phyloP scores from a whole-genome alignment of 1,284 basidiomycete species.

The Laetiporus sulphureus region DNA sequence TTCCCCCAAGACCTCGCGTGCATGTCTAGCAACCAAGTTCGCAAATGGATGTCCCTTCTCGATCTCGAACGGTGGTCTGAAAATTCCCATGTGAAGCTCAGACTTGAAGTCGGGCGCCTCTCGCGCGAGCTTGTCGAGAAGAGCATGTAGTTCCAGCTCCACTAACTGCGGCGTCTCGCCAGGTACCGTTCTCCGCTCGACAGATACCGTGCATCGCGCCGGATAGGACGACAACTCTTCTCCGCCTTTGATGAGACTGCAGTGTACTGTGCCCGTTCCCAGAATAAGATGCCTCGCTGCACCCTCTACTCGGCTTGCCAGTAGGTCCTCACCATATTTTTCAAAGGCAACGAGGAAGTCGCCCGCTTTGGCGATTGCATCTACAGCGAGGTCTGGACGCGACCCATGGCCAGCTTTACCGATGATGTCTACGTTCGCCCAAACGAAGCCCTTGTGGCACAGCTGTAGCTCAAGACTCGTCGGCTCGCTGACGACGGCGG shows the following conservation, averaged over 20 bases:
- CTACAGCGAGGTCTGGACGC: slow-evolving; percentile 6
- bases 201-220: slow-evolving; percentile 5
- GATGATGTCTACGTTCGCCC: slow-evolving; percentile 7
- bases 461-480: slow-evolving; percentile 7
- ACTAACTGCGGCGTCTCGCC: slow-evolving; percentile 8
- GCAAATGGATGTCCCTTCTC: slow-evolving; percentile 4
- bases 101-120: slow-evolving; percentile 6
- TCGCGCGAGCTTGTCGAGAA: slow-evolving; percentile 2
- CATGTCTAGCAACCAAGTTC: slow-evolving; percentile 1
- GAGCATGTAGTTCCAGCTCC: slow-evolving; percentile 1
- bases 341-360: slow-evolving; percentile 10
- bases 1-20: not conserved
- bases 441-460: slow-evolving; percentile 10
- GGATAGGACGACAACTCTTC: slow-evolving; percentile 9
- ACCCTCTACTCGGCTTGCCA: not conserved
- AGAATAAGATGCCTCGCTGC: slow-evolving; percentile 4
- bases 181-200: slow-evolving; percentile 9
- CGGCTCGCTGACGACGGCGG: slow-evolving; percentile 9
- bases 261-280: slow-evolving; percentile 5
- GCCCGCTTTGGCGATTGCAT: slow-evolving; percentile 9
- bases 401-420: slow-evolving; percentile 9
- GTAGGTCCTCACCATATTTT: slow-evolving; percentile 2
- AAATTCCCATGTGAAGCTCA: slow-evolving; percentile 3
- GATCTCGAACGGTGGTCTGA: slow-evolving; percentile 6
- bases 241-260: slow-evolving; percentile 8